A percentile compares a stretch with the other conserved stretches of the same genome.
These are phyloP conservation scores for Naematelia encephala DNA, from an alignment of 768 basidiomycete species.

Conservation along the genomic window DNA sequence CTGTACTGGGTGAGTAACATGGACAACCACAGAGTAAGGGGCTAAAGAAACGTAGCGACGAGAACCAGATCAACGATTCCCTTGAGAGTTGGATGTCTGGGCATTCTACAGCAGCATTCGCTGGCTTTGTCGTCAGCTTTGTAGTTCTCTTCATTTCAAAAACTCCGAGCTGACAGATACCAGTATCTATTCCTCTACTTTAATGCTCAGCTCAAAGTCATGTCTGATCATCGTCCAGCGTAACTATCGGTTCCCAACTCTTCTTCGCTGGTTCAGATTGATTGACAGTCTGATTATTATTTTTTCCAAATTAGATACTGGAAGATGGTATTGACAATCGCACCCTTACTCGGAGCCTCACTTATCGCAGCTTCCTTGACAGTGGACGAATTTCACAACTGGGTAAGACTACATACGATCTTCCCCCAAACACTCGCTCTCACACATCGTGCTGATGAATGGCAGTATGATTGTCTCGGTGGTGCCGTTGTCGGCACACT, in stretches of 20 bases:
- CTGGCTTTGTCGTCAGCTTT: slow-evolving; percentile 54
- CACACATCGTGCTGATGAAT: background rate
- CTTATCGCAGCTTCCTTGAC: slow-evolving; percentile 61
- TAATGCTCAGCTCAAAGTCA: slow-evolving; percentile 55
- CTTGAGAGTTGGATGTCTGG: slow-evolving; percentile 58
- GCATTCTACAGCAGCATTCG: slow-evolving; percentile 62
- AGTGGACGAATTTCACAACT: slow-evolving; percentile 61
- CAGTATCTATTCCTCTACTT: slow-evolving; percentile 33
- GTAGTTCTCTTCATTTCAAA: background rate
- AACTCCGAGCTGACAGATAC: background rate
- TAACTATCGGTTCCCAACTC: slow-evolving; percentile 15
- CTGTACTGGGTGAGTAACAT: slow-evolving; percentile 54
- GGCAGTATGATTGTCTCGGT: slow-evolving; percentile 59
- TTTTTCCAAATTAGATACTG: slow-evolving; percentile 57
- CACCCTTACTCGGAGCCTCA: slow-evolving; percentile 59
- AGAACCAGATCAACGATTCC: slow-evolving; percentile 59
- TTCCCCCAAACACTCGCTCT: background rate
- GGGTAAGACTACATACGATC: slow-evolving; percentile 7
- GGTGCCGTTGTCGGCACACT: slow-evolving; percentile 58
- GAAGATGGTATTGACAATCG: slow-evolving; percentile 63
- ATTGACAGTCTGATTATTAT: too few species aligned
- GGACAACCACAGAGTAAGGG: background rate
- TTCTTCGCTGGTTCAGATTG: too few species aligned
- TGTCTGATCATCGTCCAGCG: slow-evolving; percentile 61
- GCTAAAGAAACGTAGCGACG: slow-evolving; percentile 50